A percentile compares a stretch with the other conserved stretches of the same genome.
phyloP scores from a whole-genome alignment of 352 stramenopile species.

The Globisporangium viniferum region DNA sequence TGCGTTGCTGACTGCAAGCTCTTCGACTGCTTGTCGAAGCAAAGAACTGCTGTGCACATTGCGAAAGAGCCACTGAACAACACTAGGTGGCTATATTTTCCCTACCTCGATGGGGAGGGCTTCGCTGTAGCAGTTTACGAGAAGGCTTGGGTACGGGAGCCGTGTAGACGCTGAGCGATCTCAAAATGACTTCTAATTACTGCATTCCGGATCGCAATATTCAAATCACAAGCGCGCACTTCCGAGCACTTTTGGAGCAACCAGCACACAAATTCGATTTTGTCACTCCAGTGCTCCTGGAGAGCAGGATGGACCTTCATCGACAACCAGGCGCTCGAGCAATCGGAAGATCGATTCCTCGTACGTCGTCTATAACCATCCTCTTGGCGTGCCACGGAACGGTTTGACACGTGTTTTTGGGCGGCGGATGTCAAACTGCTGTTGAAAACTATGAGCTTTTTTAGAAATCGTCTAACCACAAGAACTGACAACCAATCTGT shows the following conservation, averaged over 20 bases:
- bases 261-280: background rate
- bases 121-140: background rate
- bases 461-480: too few species aligned
- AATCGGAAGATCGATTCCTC: too few species aligned
- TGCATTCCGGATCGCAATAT: too few species aligned
- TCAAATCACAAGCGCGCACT: too few species aligned
- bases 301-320: background rate
- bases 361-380: too few species aligned
- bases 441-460: too few species aligned
- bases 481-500: too few species aligned
- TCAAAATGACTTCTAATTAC: background rate
- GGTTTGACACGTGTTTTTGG: too few species aligned
- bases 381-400: too few species aligned
- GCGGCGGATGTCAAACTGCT: too few species aligned
- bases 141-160: too few species aligned
- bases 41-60: background rate
- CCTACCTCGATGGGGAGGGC: background rate
- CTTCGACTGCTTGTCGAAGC: background rate
- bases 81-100: background rate
- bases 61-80: background rate
- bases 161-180: background rate
- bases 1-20: background rate
- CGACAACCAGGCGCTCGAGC: background rate
- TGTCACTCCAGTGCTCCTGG: background rate
- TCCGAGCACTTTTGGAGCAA: too few species aligned